Percentiles rank a stretch among this genome's conserved stretches.
Conservation (phyloP, 2,329 filamentous ascomycete genomes). For the Coniochaeta sp. region DNA sequence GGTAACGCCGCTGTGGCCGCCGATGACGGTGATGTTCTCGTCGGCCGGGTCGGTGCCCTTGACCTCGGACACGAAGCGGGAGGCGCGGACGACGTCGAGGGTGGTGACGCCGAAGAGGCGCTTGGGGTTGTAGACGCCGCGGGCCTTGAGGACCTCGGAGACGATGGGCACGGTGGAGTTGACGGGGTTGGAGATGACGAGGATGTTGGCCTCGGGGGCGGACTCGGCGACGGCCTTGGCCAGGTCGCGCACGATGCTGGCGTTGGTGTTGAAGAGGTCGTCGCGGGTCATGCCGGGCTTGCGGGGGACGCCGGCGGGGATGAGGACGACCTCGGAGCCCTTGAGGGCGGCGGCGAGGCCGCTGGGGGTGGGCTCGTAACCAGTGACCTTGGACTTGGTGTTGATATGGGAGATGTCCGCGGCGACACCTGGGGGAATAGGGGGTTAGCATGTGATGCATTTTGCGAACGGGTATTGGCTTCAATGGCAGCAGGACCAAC, state of each 20-base stretch:
- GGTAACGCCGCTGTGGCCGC: conserved; percentile 95
- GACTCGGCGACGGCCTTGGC: conserved; percentile 89
- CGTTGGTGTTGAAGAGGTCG: conserved; percentile 99
- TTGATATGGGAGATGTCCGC: conserved; percentile 99
- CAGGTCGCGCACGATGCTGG: conserved; percentile 96
- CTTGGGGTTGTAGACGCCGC: conserved; percentile 97
- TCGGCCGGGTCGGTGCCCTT: conserved; percentile 83
- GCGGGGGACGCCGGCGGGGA: conserved; percentile 96
- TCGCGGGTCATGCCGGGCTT: conserved; percentile 99
- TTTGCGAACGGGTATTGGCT: conserved; percentile 14
- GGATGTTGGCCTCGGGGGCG: conserved; percentile 85
- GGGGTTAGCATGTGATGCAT: conserved; percentile 7
- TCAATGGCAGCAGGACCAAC: background rate
- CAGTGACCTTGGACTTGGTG: conserved; percentile 91
- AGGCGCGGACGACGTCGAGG: conserved; percentile 95
- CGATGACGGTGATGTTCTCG: conserved; percentile 93
- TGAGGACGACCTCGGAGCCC: conserved; percentile 88
- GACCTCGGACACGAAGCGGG: conserved; percentile 93
- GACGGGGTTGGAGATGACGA: conserved; percentile 98
- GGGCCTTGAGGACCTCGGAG: conserved; percentile 92
- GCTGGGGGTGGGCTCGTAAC: conserved; percentile 71
- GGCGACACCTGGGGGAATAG: conserved; percentile 73
- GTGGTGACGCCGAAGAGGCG: conserved; percentile 99
- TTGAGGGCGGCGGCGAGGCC: conserved; percentile 76
- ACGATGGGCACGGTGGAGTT: conserved; percentile 99